Evolutionary conservation across 2,329 filamentous ascomycete species (phyloP), one percentile per base, ranked within the genome.

Genomic region (Fusarium mundagurra): DNA sequence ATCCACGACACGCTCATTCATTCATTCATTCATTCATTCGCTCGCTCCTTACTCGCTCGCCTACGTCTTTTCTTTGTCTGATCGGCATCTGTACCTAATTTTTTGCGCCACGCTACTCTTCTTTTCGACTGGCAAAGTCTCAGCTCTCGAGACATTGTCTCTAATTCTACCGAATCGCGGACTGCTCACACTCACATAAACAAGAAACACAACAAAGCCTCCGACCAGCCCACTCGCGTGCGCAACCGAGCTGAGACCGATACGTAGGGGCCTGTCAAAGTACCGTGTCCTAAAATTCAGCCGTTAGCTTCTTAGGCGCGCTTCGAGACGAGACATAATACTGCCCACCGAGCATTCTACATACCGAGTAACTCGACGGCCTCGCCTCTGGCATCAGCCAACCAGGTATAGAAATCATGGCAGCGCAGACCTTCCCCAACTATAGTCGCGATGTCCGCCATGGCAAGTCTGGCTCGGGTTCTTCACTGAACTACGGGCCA

Each of bases 401-500:
- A 33, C 31, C 31, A 33, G 48, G 41, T 51, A 34, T 33, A 39
- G 41, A 41, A 51, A 74, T 64, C 64, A 83, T 84, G 82, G 76
- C 82, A 61, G 79, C 79, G 58, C 81, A 79, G 53, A 67, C 78
- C 53, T 64, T 76, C 53, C 66, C 74, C 57, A 64, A 72, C 61
- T 76, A 75, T 61, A 75, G 75, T 74, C 78, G 75, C 67, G 75
- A 81, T 64, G 69, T 75, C 72, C 76, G 78, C 65, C 80, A 80
- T 60, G 77, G 80, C 55, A 73, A 73, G 45, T 73, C 73, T 27
- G 64, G 77, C 73, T 64, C 74, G 58, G 64, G 76, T 71, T 64
- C 72, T 50, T 78, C 78, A 41, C 69, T 81, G 72, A 80, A 82
- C 41, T 87, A 88, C 76, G 82, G 85, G 24, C 80, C 86, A 50